phyloP scores from a whole-genome alignment of 2,329 filamentous ascomycete species.

The Chaetomium globosum region DNA sequence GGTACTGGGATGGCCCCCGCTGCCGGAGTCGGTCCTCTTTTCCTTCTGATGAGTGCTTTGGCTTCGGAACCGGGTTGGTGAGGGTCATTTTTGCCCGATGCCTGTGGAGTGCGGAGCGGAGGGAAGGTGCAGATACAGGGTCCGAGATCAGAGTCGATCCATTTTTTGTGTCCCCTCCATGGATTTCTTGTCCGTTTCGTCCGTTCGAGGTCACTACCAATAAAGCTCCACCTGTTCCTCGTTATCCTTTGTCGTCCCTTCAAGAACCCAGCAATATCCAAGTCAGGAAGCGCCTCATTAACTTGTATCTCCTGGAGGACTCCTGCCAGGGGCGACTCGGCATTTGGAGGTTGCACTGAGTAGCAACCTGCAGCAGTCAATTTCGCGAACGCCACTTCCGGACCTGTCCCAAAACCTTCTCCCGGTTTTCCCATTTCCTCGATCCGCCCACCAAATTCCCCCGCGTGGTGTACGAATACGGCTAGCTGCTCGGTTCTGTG shows the following conservation, averaged over 20 bases:
- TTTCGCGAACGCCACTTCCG: constrained; percentile 26
- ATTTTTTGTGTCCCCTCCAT: not conserved
- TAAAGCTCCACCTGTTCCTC: constrained; percentile 1
- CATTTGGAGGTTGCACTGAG: constrained; percentile 25
- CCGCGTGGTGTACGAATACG: constrained; percentile 1
- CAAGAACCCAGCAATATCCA: not conserved
- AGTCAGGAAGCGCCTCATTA: not conserved
- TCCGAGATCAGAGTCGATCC: constrained; percentile 14
- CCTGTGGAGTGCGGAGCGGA: constrained; percentile 17
- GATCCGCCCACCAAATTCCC: not conserved
- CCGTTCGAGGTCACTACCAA: not conserved
- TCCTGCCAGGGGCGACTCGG: not conserved
- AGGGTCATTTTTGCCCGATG: constrained; percentile 5
- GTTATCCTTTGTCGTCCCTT: not conserved
- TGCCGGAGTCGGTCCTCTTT: not conserved
- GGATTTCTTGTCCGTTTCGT: constrained; percentile 14
- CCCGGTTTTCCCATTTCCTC: not conserved
- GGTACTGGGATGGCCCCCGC: not conserved
- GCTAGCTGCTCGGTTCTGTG: constrained; percentile 4
- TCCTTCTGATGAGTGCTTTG: not conserved
- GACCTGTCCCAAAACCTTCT: constrained; percentile 3
- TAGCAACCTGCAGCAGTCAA: constrained; percentile 19
- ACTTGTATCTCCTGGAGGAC: not conserved
- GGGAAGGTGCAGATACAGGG: constrained; percentile 10
- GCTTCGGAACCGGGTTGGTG: constrained; percentile 8